phyloP scores from a whole-genome alignment of 2,329 filamentous ascomycete species.

The Aureobasidium lini region DNA sequence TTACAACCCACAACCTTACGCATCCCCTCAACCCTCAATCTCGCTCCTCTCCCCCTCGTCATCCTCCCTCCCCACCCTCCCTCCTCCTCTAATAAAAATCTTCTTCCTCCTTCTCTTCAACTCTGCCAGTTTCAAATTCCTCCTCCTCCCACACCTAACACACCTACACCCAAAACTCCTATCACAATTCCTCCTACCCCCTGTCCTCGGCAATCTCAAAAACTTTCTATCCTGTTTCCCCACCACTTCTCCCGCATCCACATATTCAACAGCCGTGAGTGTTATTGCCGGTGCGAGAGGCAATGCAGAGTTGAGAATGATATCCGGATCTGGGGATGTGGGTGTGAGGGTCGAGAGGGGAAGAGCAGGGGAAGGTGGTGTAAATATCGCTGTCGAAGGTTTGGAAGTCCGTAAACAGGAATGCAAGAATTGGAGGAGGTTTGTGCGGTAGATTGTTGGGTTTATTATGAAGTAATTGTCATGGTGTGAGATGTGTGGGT shows the following conservation, averaged over 20 bases:
- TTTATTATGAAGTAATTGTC: background rate
- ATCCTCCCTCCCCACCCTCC: background rate
- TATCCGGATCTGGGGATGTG: background rate
- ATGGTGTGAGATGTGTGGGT: slow-evolving; percentile 1
- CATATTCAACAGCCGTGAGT: background rate
- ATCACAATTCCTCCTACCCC: background rate
- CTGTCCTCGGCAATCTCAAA: background rate
- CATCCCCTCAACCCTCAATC: background rate
- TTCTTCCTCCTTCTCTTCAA: slow-evolving; percentile 2
- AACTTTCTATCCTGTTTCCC: background rate
- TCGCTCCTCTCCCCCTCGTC: slow-evolving; percentile 1
- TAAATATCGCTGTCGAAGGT: background rate
- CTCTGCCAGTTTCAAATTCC: background rate
- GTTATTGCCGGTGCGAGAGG: background rate
- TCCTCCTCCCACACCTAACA: background rate
- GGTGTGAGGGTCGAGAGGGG: too few relatives aligned
- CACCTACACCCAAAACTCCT: background rate
- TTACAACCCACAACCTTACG: background rate
- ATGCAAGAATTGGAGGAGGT: background rate
- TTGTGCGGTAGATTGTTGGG: background rate
- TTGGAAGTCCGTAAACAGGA: background rate
- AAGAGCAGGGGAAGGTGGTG: background rate
- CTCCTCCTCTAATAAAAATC: background rate
- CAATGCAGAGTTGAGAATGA: background rate
- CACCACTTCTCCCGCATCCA: background rate